Conservation (phyloP, 2,329 filamentous ascomycete genomes). For the Triangularia setosa region DNA sequence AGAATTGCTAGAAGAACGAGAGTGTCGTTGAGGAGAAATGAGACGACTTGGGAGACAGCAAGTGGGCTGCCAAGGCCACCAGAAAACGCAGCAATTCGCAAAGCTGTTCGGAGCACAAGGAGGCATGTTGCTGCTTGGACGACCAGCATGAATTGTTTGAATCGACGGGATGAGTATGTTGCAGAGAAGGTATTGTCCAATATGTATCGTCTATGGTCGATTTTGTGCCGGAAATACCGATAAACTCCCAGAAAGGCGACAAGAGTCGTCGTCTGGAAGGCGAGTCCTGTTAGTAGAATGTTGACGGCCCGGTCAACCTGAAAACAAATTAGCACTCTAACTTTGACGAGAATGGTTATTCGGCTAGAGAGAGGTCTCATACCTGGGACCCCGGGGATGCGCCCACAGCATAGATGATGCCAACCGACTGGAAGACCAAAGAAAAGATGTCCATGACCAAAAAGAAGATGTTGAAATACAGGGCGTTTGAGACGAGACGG, state of each 20-base stretch:
- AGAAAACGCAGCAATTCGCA: constrained; percentile 39
- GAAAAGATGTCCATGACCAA: constrained; percentile 33
- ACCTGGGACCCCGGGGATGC: constrained; percentile 35
- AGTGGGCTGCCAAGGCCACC: constrained; percentile 33
- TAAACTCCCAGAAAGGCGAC: constrained; percentile 37
- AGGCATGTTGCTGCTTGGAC: constrained; percentile 36
- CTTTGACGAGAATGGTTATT: neutral
- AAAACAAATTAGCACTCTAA: neutral
- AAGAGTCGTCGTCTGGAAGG: constrained; percentile 41
- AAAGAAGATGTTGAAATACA: constrained; percentile 35
- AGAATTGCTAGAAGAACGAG: constrained; percentile 36
- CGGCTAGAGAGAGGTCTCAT: constrained; percentile 15
- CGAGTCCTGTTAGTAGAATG: constrained; percentile 43
- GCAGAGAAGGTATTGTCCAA: constrained; percentile 38
- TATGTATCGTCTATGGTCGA: constrained; percentile 36
- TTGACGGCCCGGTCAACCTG: constrained; percentile 34
- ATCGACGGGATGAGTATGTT: constrained; percentile 41
- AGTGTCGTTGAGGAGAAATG: constrained; percentile 40
- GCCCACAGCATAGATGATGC: constrained; percentile 38
- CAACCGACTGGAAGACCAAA: constrained; percentile 35
- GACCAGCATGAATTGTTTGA: constrained; percentile 39
- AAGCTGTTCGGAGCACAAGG: constrained; percentile 40
- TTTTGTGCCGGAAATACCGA: constrained; percentile 38
- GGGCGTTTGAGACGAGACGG: constrained; percentile 33
- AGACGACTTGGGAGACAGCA: constrained; percentile 37